Evolutionary conservation across 2,329 filamentous ascomycete genomes (phyloP), one percentile per base, ranked within the genome.

Genomic region (Aspergillus thermomutatus): DNA sequence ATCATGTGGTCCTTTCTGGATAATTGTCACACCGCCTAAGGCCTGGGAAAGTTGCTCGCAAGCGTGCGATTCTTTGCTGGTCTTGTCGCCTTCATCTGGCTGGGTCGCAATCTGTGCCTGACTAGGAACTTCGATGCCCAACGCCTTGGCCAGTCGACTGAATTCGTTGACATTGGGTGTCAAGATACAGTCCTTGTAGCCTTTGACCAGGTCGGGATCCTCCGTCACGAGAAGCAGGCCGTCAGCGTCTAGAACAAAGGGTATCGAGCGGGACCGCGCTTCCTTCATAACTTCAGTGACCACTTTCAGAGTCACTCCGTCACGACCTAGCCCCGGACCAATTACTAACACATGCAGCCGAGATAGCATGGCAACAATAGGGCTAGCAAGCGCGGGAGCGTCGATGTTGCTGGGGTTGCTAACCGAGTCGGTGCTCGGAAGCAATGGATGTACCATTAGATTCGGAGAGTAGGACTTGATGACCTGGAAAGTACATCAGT

Each of bases 401-500:
- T 80, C 75, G 50, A 79, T 73, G 25, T 77, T 72, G 53, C 83
- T 76, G 64, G 84, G 81, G 23, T 76, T 69, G 40, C 69, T 67
- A 27, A 76, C 69, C n/a, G 72, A 66, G 64, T 83, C 81, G 48
- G 86, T 84, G 75, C 94, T 91, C 28, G 91, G 89, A 86, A 99
- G 93, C 64, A 97, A 84, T 0, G 94, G 94, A 74, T 97, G 94
- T 10, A 99, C 94, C 93, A 99, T 99, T 27, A 99, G 82, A 73
- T 97, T 97, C 2, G 94, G 94, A 21, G 92, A 97, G 79, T 97
- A 99, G 3, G 91, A 91, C 80, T 99, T 99, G 77, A 99, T 96
- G 40, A 97, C 92, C 68, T 80, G 71, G n/a, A 9, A 19, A 11
- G 6, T 50, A 8, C 54, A 47, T 47, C n/a, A 43, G 26, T 19